A percentile compares a stretch with the other conserved stretches of the same genome.
phyloP scores from a whole-genome alignment of 2,329 filamentous ascomycete species.

The Talaromyces sp. region DNA sequence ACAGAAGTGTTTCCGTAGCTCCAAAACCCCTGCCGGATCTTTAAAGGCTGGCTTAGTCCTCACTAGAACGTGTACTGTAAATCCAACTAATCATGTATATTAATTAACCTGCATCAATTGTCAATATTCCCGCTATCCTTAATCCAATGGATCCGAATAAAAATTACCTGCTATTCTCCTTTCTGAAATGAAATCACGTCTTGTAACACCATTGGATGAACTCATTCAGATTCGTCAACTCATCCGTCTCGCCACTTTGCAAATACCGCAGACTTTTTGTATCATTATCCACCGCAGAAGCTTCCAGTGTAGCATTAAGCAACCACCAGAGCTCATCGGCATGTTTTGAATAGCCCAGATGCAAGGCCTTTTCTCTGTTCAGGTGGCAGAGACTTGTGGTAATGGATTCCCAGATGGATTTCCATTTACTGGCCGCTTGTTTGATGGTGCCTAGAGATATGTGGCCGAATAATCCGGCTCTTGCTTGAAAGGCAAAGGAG shows the following conservation, averaged over 20 bases:
- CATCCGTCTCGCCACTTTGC: conserved; percentile 23
- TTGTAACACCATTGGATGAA: conserved; percentile 20
- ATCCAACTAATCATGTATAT: background rate
- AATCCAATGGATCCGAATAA: background rate
- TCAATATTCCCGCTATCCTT: background rate
- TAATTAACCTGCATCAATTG: background rate
- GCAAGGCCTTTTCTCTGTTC: conserved; percentile 18
- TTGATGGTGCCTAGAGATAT: conserved; percentile 20
- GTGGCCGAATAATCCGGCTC: conserved; percentile 21
- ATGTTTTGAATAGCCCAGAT: conserved; percentile 26
- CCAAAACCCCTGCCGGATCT: background rate
- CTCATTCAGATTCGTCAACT: conserved; percentile 24
- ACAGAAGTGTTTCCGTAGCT: too few species aligned
- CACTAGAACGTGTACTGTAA: background rate
- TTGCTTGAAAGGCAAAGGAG: conserved; percentile 24
- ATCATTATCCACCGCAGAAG: conserved; percentile 10
- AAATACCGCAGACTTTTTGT: conserved; percentile 17
- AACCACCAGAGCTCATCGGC: conserved; percentile 27
- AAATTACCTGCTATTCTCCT: background rate
- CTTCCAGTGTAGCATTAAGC: conserved; percentile 21
- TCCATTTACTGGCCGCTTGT: conserved; percentile 23
- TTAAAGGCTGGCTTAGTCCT: background rate
- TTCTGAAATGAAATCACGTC: background rate
- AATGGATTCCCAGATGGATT: conserved; percentile 20
- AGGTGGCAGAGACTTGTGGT: background rate